These are phyloP conservation scores for Penicillium sp. DNA, from an alignment of 2,329 filamentous ascomycete species.

Conservation along the genomic window DNA sequence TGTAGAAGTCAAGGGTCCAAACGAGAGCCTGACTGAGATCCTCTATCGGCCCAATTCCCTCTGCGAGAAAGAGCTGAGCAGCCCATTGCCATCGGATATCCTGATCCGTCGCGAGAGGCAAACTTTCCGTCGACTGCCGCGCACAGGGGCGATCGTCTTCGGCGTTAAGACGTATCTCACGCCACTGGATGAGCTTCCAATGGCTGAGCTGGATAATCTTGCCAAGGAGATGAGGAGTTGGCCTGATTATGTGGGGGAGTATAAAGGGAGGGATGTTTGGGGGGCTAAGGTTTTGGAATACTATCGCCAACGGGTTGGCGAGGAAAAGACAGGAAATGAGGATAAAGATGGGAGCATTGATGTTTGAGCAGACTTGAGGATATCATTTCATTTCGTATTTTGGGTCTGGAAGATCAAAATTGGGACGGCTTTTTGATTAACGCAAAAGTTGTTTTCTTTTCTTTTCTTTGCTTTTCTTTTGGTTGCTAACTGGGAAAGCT, in stretches of 20 bases:
- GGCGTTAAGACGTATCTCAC: constrained; percentile 50
- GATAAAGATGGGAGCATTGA: constrained; percentile 13
- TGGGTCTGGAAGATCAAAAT: constrained; percentile 8
- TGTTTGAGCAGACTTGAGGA: constrained; percentile 6
- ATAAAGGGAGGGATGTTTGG: constrained; percentile 48
- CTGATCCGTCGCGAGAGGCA: constrained; percentile 51
- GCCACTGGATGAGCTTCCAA: constrained; percentile 40
- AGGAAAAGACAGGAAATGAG: background rate
- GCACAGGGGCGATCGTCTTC: constrained; percentile 48
- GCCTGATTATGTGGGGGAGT: constrained; percentile 45
- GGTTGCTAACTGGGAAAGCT: background rate
- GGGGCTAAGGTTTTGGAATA: constrained; percentile 39
- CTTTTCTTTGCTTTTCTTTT: background rate
- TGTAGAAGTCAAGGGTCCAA: constrained; percentile 45
- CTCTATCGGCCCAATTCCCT: constrained; percentile 46
- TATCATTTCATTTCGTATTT: constrained; percentile 1
- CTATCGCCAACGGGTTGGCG: constrained; percentile 27
- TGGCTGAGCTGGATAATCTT: constrained; percentile 42
- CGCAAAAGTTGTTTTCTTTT: constrained; percentile 6
- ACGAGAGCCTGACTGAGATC: constrained; percentile 39
- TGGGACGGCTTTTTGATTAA: constrained; percentile 7
- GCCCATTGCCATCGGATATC: constrained; percentile 41
- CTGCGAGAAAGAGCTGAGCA: constrained; percentile 36
- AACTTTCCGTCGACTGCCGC: constrained; percentile 48
- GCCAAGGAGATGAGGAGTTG: constrained; percentile 46